These are phyloP conservation scores for Leccinum subrobustum DNA, from an alignment of 1,284 basidiomycete species.

Conservation along the genomic window DNA sequence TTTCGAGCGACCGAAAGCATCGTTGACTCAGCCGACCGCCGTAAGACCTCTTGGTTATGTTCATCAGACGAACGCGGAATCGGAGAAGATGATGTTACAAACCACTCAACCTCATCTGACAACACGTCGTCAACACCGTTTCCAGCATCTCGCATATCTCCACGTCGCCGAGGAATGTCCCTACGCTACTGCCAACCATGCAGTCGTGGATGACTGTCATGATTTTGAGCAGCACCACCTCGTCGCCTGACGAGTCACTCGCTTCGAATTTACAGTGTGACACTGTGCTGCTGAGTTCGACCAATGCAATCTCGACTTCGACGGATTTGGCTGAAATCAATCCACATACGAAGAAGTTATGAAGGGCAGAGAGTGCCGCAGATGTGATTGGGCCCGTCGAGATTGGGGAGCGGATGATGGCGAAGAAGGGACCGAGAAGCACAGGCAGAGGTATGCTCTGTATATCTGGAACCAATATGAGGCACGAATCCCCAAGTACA, in stretches of 20 bases:
- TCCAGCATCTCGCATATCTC: conserved; percentile 99
- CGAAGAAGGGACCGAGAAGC: conserved; percentile 87
- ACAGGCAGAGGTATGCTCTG: conserved; percentile 51
- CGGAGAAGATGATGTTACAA: conserved; percentile 34
- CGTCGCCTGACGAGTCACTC: conserved; percentile 89
- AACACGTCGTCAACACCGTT: conserved; percentile 95
- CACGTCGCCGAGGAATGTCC: conserved; percentile 77
- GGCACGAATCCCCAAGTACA: conserved; percentile 10
- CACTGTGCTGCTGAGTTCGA: conserved; percentile 85
- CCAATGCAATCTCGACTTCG: conserved; percentile 63
- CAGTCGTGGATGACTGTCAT: conserved; percentile 89
- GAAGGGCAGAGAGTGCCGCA: conserved; percentile 83
- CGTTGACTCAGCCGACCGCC: conserved; percentile 91
- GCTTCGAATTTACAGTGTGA: conserved; percentile 98
- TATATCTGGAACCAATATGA: conserved; percentile 50
- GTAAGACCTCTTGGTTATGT: conserved; percentile 68
- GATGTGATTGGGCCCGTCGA: conserved; percentile 96
- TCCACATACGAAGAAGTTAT: conserved; percentile 80
- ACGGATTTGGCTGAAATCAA: conserved; percentile 59
- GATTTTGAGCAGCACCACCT: conserved; percentile 92
- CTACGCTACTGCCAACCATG: conserved; percentile 65
- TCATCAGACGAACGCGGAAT: conserved; percentile 16
- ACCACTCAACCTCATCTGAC: conserved; percentile 95
- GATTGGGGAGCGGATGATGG: conserved; percentile 88
- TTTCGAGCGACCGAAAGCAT: conserved; percentile 87